Evolutionary conservation across 345 rosid species (phyloP).

Genomic region (Aethionema arabicum): DNA sequence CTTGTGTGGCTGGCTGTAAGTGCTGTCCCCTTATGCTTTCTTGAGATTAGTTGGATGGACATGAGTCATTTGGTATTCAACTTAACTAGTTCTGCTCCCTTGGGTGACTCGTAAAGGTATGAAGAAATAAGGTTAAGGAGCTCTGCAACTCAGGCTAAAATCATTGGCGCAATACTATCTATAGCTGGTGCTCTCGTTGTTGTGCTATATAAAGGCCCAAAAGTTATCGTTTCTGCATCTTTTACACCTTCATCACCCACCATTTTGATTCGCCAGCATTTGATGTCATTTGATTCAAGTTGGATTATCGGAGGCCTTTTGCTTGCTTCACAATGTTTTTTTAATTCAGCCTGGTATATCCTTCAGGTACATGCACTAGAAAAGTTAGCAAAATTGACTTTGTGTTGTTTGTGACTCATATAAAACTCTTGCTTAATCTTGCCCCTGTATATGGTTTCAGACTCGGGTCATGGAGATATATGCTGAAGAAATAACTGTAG

Average conservation of each 20-base stretch:
- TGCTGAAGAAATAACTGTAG: conserved; percentile 32
- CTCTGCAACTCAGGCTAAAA: neutral
- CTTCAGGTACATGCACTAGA: neutral
- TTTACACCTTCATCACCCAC: neutral
- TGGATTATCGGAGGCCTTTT: conserved; percentile 8
- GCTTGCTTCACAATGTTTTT: conserved; percentile 6
- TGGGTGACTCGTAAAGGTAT: neutral
- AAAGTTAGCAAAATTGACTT: neutral
- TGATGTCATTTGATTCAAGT: neutral
- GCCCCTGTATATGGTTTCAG: conserved; percentile 23
- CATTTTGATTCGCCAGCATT: neutral
- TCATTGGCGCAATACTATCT: neutral
- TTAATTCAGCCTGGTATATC: conserved; percentile 6
- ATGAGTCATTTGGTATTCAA: neutral
- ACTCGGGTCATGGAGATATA: conserved; percentile 40
- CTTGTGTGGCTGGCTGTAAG: too few relatives aligned
- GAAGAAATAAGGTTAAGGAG: neutral
- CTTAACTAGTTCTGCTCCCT: neutral
- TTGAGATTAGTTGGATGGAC: neutral
- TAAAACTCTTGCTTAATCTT: neutral
- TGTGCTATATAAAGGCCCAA: neutral
- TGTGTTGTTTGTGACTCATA: neutral
- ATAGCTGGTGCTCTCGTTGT: conserved; percentile 7
- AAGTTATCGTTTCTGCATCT: neutral
- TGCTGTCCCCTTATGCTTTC: too few relatives aligned